Percentiles rank a stretch among this genome's conserved stretches.
These are phyloP conservation scores for Cryphonectria naterciae DNA, from an alignment of 2,329 filamentous ascomycete species.

Conservation along the genomic window DNA sequence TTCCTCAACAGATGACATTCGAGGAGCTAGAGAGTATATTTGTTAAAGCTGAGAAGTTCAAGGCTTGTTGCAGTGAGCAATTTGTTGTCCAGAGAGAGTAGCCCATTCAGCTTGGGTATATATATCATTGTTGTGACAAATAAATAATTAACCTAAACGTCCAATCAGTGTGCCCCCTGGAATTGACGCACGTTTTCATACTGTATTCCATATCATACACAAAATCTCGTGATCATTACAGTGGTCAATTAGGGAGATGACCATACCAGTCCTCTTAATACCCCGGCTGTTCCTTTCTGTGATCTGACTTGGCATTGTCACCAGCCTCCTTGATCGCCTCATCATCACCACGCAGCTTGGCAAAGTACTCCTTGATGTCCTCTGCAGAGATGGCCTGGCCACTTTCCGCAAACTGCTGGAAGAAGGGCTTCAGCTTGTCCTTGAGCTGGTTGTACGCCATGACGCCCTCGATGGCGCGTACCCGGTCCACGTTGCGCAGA, in stretches of 20 bases:
- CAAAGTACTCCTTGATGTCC: conserved; percentile 96
- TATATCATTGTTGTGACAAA: background rate
- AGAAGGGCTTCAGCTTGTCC: conserved; percentile 92
- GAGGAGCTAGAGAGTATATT: background rate
- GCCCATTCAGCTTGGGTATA: background rate
- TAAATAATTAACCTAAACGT: background rate
- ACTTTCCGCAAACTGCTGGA: conserved; percentile 91
- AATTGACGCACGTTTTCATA: background rate
- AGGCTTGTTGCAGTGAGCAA: background rate
- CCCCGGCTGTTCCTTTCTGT: conserved; percentile 57
- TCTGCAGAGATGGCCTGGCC: conserved; percentile 88
- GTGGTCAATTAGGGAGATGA: background rate
- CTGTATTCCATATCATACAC: conserved; percentile 18
- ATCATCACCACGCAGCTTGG: conserved; percentile 87
- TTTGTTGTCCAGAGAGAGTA: background rate
- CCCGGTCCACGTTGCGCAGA: conserved; percentile 87
- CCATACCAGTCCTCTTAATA: conserved; percentile 42
- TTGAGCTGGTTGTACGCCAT: conserved; percentile 98
- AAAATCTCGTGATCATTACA: conserved; percentile 22
- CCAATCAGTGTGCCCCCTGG: background rate
- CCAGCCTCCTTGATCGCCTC: conserved; percentile 69
- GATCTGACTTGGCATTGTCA: conserved; percentile 51
- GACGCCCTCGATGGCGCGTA: conserved; percentile 91
- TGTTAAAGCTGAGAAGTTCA: background rate
- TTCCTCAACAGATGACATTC: background rate